phyloP scores from a whole-genome alignment of 345 rosid genomes.

The Salix dunnii region DNA sequence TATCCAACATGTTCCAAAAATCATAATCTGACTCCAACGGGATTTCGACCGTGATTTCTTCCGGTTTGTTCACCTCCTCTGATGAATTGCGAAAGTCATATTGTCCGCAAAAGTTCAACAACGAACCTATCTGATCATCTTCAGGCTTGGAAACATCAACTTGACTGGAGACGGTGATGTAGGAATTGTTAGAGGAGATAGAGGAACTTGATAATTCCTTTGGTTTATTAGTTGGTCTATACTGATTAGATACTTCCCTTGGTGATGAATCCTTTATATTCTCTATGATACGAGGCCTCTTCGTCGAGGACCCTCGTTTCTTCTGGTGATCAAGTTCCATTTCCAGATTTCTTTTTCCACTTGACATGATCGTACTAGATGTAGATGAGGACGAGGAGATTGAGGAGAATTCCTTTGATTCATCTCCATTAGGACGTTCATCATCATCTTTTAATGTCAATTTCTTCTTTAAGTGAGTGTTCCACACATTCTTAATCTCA shows the following conservation, averaged over 20 bases:
- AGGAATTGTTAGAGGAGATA: conserved; percentile 37
- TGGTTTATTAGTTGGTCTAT: conserved; percentile 14
- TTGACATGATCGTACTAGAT: conserved; percentile 16
- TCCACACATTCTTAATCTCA: conserved; percentile 91
- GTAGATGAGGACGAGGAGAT: conserved; percentile 39
- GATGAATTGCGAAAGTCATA: neutral
- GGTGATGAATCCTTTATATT: neutral
- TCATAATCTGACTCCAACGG: conserved; percentile 59
- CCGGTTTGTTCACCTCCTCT: conserved; percentile 68
- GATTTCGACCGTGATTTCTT: conserved; percentile 24
- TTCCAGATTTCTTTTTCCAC: neutral
- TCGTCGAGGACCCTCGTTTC: conserved; percentile 21
- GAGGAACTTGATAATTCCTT: conserved; percentile 36
- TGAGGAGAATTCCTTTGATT: conserved; percentile 21
- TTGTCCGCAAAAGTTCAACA: conserved; percentile 7
- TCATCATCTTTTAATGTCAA: conserved; percentile 12
- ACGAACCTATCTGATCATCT: conserved; percentile 8
- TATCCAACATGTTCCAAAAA: conserved; percentile 69
- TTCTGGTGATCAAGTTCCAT: conserved; percentile 3
- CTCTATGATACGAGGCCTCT: conserved; percentile 11
- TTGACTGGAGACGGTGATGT: conserved; percentile 20
- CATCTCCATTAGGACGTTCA: neutral
- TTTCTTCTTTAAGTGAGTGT: conserved; percentile 74
- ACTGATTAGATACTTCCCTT: neutral
- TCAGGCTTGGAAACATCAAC: conserved; percentile 11